These are phyloP conservation scores for Mortierella sp. DNA, from an alignment of 371 early-diverging fungal genomes.

Conservation along the genomic window DNA sequence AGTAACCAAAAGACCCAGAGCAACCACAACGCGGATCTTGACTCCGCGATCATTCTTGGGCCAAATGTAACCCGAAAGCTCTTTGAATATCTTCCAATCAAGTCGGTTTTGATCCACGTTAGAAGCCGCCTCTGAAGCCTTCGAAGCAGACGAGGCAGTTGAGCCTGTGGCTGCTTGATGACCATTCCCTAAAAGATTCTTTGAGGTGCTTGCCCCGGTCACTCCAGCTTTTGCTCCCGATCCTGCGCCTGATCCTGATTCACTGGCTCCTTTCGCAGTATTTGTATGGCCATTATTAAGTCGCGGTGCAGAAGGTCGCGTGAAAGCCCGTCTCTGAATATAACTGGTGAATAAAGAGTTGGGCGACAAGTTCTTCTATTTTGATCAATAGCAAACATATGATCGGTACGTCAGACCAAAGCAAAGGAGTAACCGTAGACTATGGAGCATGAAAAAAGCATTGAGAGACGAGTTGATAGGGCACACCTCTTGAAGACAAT, in stretches of 20 bases:
- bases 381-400: background rate
- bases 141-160: conserved; percentile 16
- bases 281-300: conserved; percentile 6
- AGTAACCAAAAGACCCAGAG: conserved; percentile 81
- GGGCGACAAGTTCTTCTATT: background rate
- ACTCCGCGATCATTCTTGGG: conserved; percentile 84
- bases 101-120: conserved; percentile 46
- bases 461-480: background rate
- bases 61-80: conserved; percentile 90
- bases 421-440: background rate
- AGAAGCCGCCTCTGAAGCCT: conserved; percentile 18
- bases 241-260: conserved; percentile 2
- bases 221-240: conserved; percentile 8
- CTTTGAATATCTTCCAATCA: conserved; percentile 82
- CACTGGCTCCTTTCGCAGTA: conserved; percentile 8
- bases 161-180: conserved; percentile 12
- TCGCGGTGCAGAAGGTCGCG: conserved; percentile 23
- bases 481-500: conserved; percentile 11
- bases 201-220: conserved; percentile 8
- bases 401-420: background rate
- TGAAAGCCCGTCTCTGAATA: conserved; percentile 31
- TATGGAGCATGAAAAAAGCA: background rate
- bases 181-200: background rate
- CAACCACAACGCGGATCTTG: conserved; percentile 88
- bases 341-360: conserved; percentile 1